Evolutionary conservation across 2,329 filamentous ascomycete species (phyloP), one percentile per base, ranked within the genome.

Genomic region (Aspergillus sojae): DNA sequence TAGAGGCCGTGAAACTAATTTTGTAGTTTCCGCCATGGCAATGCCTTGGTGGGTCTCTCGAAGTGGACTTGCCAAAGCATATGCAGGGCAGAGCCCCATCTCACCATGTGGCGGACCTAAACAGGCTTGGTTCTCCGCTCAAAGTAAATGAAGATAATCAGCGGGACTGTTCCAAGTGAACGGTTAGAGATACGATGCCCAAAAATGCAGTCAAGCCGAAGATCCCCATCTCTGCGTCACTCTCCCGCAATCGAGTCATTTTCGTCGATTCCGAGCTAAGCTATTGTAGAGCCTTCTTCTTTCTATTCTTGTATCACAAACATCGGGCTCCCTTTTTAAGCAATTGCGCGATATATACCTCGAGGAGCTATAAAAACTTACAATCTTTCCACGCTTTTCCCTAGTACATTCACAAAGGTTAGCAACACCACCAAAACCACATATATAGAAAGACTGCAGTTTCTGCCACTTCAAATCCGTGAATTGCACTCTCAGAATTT

Each of bases 161-260:
- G 36, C 11, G 48, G 57, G 50, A 36, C 46, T 62, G 53, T 64
- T 41, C 36, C 41, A 58, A 57, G 46, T 55, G 59, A 52, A 50
- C 57, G 62, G 61, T 57, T 39, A 56, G 28, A 34, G 41, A 56
- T 41, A 43, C 39, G 19, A 21, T 56, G 26, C 57, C 65, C 48
- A 50, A 55, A 65, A 62, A 57, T 54, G 50, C 62, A 61, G 48
- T 59, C 41, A 53, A 54, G 32, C 45, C 53, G 66, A 68, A 63
- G 67, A 70, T 70, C 68, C 62, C 63, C 45, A 70, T 67, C 68
- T 65, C 60, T 57, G 61, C 60, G 53, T 64, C 60, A 62, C 62
- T 57, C 56, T 55, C 36, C 23, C 45, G 16, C 55, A 23, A 28
- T 21, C 55, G 6, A 30, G 16, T 45, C 48, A 54, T 62, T 64